Conservation (phyloP, 306 rosid species). For the Adenanthera pavonina region DNA sequence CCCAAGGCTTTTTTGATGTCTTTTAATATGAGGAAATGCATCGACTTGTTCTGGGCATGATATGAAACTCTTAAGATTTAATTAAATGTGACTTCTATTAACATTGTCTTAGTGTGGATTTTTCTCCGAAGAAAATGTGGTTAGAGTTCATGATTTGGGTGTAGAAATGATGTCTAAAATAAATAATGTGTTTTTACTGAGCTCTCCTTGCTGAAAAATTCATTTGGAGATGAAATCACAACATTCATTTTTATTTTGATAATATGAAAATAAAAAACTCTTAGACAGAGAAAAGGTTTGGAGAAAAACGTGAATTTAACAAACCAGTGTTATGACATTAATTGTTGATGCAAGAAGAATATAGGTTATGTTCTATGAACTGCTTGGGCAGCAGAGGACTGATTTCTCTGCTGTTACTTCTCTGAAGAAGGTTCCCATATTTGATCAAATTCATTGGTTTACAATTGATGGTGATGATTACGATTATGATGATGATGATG, state of each 20-base stretch:
- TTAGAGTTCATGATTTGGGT: conserved; percentile 20
- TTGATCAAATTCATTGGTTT: conserved; percentile 56
- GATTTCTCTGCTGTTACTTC: conserved; percentile 78
- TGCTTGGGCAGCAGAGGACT: conserved; percentile 73
- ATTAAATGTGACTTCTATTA: background rate
- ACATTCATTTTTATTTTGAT: background rate
- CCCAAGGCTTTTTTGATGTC: background rate
- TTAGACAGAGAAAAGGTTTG: background rate
- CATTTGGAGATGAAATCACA: conserved; percentile 9
- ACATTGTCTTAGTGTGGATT: background rate
- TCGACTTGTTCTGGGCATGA: conserved; percentile 5
- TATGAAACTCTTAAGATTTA: background rate
- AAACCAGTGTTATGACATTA: background rate
- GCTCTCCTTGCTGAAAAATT: conserved; percentile 9
- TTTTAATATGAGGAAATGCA: background rate
- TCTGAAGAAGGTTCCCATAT: conserved; percentile 65
- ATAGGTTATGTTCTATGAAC: conserved; percentile 42
- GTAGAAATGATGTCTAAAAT: conserved; percentile 1
- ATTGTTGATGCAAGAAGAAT: conserved; percentile 25
- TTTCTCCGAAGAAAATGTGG: background rate
- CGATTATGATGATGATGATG: background rate
- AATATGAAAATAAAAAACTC: background rate
- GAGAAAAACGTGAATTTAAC: conserved; percentile 2
- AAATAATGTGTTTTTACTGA: background rate
- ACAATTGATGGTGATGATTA: conserved; percentile 30